Evolutionary conservation across 306 rosid genomes (phyloP).

Genomic region (Cicer yamashitae): DNA sequence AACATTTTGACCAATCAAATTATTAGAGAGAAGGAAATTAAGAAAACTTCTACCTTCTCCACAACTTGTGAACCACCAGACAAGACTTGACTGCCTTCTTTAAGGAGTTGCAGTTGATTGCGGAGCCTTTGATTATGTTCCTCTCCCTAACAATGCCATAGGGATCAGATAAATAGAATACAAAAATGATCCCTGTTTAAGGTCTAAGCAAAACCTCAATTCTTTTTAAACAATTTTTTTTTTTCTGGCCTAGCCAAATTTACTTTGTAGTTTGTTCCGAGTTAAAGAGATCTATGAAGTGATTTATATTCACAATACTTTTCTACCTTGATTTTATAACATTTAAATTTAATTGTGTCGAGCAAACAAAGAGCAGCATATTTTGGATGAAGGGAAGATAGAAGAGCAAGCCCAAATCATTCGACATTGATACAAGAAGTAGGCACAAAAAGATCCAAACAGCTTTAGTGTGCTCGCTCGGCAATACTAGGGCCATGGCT

Average conservation of each 20-base stretch:
- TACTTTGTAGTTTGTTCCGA: neutral
- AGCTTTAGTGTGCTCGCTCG: neutral
- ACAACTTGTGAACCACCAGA: constrained; percentile 45
- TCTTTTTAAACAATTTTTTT: neutral
- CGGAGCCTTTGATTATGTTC: constrained; percentile 56
- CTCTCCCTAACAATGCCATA: constrained; percentile 56
- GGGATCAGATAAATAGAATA: constrained; percentile 12
- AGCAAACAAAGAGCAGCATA: no score
- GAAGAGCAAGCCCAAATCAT: neutral
- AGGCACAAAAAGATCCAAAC: neutral
- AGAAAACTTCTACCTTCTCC: constrained; percentile 46
- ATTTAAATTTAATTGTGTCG: no score
- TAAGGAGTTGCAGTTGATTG: constrained; percentile 55
- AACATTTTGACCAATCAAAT: constrained; percentile 6
- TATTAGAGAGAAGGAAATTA: constrained; percentile 17
- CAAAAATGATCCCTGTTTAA: neutral
- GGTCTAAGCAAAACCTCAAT: constrained; percentile 7
- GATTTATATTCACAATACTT: no score
- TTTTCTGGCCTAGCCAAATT: constrained; percentile 10
- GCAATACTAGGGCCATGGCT: neutral
- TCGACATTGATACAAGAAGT: neutral
- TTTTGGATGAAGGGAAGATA: neutral
- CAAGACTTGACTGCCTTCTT: constrained; percentile 48
- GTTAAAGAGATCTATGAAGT: neutral
- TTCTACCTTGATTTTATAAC: no score